phyloP scores from a whole-genome alignment of 129 eudicot genomes.

The Deinandra increscens region DNA sequence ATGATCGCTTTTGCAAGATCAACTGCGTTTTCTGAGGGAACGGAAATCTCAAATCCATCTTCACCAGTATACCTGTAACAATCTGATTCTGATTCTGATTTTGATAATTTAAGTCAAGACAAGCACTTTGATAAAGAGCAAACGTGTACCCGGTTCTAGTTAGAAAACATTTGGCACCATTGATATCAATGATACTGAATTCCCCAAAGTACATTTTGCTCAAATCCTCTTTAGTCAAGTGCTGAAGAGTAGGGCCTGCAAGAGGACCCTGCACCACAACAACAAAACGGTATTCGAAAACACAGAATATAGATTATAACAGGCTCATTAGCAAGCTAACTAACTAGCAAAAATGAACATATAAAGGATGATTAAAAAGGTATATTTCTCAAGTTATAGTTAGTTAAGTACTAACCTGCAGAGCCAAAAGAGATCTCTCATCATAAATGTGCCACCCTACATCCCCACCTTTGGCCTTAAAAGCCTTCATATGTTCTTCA shows the following conservation, averaged over 20 bases:
- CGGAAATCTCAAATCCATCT: constrained; percentile 97
- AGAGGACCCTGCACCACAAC: constrained; percentile 86
- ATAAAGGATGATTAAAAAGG: background rate
- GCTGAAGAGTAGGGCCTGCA: constrained; percentile 87
- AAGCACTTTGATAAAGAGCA: background rate
- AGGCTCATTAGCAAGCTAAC: background rate
- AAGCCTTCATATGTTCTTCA: constrained; percentile 94
- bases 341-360: background rate
- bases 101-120: background rate
- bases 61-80: constrained; percentile 85
- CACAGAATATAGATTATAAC: constrained; percentile 15
- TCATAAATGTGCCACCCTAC: constrained; percentile 96
- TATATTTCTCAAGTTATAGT: background rate
- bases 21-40: constrained; percentile 80
- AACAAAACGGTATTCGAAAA: constrained; percentile 17
- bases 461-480: constrained; percentile 92
- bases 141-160: constrained; percentile 95
- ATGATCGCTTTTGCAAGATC: constrained; percentile 90
- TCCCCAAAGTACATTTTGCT: constrained; percentile 96
- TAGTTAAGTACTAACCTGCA: constrained; percentile 57
- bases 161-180: constrained; percentile 71
- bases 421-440: constrained; percentile 94
- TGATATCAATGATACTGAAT: constrained; percentile 73
- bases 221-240: constrained; percentile 79
- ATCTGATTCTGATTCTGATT: background rate